A percentile compares a stretch with the other conserved stretches of the same genome.
phyloP scores from a whole-genome alignment of 78 protist species.

The Trichosphaerium sp. region DNA sequence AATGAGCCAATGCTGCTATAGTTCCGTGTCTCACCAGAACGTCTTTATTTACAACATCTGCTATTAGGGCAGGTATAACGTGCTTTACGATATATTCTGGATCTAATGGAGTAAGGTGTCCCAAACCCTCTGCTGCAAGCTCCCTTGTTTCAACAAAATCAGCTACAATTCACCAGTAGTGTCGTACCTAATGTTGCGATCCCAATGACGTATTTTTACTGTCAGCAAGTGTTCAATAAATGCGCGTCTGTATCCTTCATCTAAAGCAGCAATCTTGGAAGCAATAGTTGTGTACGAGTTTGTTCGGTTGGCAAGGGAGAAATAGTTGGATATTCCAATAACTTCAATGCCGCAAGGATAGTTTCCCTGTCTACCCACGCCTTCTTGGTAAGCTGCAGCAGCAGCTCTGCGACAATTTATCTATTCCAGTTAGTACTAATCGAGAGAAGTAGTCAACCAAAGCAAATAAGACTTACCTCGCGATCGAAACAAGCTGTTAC shows the following conservation, averaged over 20 bases:
- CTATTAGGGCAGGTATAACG: slow-evolving; percentile 15
- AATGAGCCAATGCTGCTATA: slow-evolving; percentile 23
- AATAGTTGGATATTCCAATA: slow-evolving; percentile 77
- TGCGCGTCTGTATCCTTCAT: slow-evolving; percentile 27
- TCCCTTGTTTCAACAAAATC: too few species aligned
- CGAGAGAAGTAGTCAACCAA: background rate
- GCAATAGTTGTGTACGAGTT: slow-evolving; percentile 47
- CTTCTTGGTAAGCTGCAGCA: slow-evolving; percentile 95
- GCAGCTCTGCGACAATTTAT: slow-evolving; percentile 94
- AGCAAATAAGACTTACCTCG: background rate
- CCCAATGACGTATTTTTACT: slow-evolving; percentile 75
- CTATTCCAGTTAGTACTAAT: slow-evolving; percentile 33
- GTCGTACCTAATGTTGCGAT: slow-evolving; percentile 32
- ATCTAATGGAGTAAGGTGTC: slow-evolving; percentile 3
- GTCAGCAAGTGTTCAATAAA: slow-evolving; percentile 44
- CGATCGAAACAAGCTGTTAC: background rate
- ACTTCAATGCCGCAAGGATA: slow-evolving; percentile 90
- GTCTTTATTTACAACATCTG: slow-evolving; percentile 11
- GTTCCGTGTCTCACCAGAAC: slow-evolving; percentile 57
- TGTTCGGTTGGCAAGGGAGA: slow-evolving; percentile 53
- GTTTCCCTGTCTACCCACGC: slow-evolving; percentile 85
- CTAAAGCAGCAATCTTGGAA: slow-evolving; percentile 32
- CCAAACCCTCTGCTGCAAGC: slow-evolving; percentile 52
- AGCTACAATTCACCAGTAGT: too few species aligned
- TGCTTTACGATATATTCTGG: background rate